Evolutionary conservation across 306 rosid species (phyloP).

Genomic region (Cucumis hystrix): DNA sequence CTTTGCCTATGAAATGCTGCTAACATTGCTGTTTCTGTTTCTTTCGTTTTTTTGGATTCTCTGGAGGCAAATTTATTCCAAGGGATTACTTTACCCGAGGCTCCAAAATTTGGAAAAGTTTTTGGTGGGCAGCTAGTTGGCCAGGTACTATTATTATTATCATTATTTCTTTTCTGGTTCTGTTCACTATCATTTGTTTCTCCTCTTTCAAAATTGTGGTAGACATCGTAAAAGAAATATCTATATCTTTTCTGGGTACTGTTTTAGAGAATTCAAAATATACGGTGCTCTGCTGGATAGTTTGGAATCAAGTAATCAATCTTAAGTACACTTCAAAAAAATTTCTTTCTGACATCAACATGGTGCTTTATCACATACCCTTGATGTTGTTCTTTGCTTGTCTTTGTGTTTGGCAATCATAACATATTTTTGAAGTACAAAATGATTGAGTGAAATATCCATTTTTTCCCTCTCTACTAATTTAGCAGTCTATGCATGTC

Average conservation of each 20-base stretch:
- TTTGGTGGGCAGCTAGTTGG: conserved; percentile 90
- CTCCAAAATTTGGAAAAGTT: conserved; percentile 79
- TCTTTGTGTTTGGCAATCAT: background rate
- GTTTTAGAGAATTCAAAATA: too few species aligned
- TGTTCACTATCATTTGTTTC: background rate
- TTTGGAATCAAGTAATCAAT: background rate
- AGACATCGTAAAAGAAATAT: background rate
- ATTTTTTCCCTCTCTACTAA: background rate
- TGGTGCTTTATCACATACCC: background rate
- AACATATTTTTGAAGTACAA: background rate
- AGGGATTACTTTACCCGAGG: conserved; percentile 73
- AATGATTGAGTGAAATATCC: background rate
- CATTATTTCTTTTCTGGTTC: background rate
- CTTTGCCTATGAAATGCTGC: background rate
- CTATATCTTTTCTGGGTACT: too few species aligned
- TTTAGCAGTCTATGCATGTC: background rate
- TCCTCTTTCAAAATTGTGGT: background rate
- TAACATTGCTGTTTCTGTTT: background rate
- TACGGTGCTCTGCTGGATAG: too few species aligned
- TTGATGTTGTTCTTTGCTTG: background rate
- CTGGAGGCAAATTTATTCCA: conserved; percentile 62
- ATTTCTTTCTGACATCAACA: background rate
- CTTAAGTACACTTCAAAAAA: background rate
- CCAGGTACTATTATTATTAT: conserved; percentile 21
- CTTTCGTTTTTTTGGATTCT: background rate